These are phyloP conservation scores for Heterobasidion irregulare DNA, from an alignment of 1,284 basidiomycete species.

Conservation along the genomic window DNA sequence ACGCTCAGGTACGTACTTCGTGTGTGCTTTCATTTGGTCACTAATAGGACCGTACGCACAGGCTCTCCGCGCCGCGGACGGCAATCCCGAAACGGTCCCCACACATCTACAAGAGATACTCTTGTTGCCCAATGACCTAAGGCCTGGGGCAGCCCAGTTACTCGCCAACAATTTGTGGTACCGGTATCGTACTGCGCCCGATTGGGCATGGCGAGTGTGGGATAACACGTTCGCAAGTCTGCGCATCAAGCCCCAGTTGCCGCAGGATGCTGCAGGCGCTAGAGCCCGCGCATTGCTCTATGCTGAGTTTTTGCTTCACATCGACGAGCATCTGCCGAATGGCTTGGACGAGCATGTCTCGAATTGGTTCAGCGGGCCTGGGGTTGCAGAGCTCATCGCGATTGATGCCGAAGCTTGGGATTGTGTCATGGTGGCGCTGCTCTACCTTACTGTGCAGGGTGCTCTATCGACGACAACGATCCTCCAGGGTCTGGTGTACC, in stretches of 20 bases:
- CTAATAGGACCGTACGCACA: slow-evolving; percentile 10
- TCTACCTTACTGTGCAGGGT: slow-evolving; percentile 59
- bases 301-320: slow-evolving; percentile 56
- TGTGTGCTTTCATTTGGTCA: background rate
- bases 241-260: slow-evolving; percentile 39
- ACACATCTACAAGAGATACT: slow-evolving; percentile 59
- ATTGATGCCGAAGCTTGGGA: slow-evolving; percentile 58
- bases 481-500: slow-evolving; percentile 64
- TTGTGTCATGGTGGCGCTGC: slow-evolving; percentile 48
- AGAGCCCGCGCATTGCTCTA: slow-evolving; percentile 52
- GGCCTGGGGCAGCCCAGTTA: slow-evolving; percentile 50
- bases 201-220: slow-evolving; percentile 77
- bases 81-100: slow-evolving; percentile 44
- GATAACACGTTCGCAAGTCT: slow-evolving; percentile 68
- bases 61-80: slow-evolving; percentile 37
- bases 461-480: slow-evolving; percentile 65
- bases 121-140: slow-evolving; percentile 46
- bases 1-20: slow-evolving; percentile 42
- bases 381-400: slow-evolving; percentile 49
- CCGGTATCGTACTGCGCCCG: slow-evolving; percentile 58
- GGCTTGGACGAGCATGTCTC: slow-evolving; percentile 63
- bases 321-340: slow-evolving; percentile 65
- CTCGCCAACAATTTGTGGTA: slow-evolving; percentile 74
- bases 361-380: slow-evolving; percentile 60
- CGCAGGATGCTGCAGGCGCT: slow-evolving; percentile 34